phyloP scores from a whole-genome alignment of 192 early-diverging fungal species.

The Linnemannia exigua region DNA sequence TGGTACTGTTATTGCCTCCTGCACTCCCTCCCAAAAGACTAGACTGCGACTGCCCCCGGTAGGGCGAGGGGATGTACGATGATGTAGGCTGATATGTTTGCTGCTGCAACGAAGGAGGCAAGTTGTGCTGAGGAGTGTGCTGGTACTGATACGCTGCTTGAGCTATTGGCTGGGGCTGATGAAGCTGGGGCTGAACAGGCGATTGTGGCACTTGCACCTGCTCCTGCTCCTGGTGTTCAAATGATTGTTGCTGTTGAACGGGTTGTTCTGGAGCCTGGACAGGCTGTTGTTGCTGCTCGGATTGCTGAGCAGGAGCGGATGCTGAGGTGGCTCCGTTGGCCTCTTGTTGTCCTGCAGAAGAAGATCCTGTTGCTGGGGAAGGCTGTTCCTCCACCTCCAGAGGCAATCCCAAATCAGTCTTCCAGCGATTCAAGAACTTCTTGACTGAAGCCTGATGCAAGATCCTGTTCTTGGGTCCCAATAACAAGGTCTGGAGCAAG shows the following conservation, averaged over 20 bases:
- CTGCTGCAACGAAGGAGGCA: conserved; percentile 32
- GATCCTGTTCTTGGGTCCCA: conserved; percentile 48
- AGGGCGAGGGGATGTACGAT: conserved; percentile 16
- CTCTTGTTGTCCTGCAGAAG: background rate
- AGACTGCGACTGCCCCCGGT: background rate
- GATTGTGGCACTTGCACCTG: conserved; percentile 4
- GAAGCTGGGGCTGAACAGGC: background rate
- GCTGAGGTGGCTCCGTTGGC: background rate
- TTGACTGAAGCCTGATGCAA: conserved; percentile 42
- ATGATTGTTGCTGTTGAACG: conserved; percentile 2
- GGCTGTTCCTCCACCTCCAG: conserved; percentile 15
- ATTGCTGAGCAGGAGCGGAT: background rate
- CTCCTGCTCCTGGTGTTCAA: background rate
- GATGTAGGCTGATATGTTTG: conserved; percentile 43
- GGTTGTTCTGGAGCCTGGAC: background rate
- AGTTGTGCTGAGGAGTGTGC: conserved; percentile 17
- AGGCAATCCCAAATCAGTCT: conserved; percentile 37
- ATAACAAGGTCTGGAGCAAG: conserved; percentile 31
- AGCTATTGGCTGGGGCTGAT: too few relatives aligned
- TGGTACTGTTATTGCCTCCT: background rate
- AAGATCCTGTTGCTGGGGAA: background rate
- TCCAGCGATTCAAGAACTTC: conserved; percentile 55
- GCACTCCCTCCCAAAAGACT: background rate
- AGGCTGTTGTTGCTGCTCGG: conserved; percentile 1
- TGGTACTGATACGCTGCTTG: conserved; percentile 14